Evolutionary conservation across 805 yeast genomes (phyloP).

Genomic region (Metschnikowia bowlesiae): DNA sequence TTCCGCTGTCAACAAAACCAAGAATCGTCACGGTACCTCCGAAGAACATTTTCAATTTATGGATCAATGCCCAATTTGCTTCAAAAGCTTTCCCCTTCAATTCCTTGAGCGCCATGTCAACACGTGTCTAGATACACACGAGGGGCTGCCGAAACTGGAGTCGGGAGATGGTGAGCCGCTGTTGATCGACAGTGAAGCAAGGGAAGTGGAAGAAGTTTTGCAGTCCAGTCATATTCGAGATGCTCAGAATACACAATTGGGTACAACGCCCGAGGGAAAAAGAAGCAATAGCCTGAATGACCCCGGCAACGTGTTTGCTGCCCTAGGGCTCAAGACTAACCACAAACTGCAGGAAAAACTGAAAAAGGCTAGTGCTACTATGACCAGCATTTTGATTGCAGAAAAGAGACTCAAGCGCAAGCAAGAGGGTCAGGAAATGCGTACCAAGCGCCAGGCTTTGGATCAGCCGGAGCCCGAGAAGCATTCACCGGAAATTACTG

Average conservation of each 20-base stretch:
- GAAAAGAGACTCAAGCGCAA: conserved; percentile 25
- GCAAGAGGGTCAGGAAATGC: conserved; percentile 15
- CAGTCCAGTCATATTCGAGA: not conserved
- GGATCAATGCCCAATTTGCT: conserved; percentile 36
- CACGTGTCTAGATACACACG: conserved; percentile 33
- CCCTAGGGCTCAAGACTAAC: conserved; percentile 31
- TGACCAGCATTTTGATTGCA: conserved; percentile 33
- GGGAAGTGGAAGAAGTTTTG: not conserved
- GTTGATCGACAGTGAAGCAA: not conserved
- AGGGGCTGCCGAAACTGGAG: conserved; percentile 7
- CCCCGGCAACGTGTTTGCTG: conserved; percentile 27
- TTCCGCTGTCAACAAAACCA: no score
- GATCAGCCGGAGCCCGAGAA: not conserved
- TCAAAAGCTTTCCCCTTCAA: conserved; percentile 18
- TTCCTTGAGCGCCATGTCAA: conserved; percentile 39
- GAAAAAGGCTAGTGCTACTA: conserved; percentile 26
- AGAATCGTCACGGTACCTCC: not conserved
- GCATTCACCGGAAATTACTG: not conserved
- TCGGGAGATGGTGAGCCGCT: not conserved
- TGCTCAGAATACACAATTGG: not conserved
- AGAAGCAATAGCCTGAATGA: not conserved
- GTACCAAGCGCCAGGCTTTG: conserved; percentile 2
- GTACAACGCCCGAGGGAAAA: not conserved
- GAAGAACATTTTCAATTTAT: not conserved
- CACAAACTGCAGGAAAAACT: conserved; percentile 18